These are phyloP conservation scores for Candolleomyces aberdarensis DNA, from an alignment of 768 basidiomycete genomes.

Conservation along the genomic window DNA sequence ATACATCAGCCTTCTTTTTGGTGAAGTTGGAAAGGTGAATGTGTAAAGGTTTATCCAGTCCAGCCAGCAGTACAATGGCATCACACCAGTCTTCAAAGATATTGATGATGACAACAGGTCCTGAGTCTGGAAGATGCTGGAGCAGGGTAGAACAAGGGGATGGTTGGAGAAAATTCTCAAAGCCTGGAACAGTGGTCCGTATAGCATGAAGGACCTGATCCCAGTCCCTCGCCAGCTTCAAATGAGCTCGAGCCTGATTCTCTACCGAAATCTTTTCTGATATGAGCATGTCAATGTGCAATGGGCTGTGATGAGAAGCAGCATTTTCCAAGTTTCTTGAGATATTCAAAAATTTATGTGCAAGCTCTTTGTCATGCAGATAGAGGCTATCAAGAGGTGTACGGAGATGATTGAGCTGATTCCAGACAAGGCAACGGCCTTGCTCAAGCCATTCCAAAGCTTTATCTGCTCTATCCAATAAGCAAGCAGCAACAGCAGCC, in stretches of 20 bases:
- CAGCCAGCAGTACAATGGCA: conserved; percentile 15
- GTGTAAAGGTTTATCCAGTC: conserved; percentile 7
- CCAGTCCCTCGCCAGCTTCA: conserved; percentile 17
- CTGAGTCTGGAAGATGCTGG: conserved; percentile 10
- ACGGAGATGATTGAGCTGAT: conserved; percentile 12
- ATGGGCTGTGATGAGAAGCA: neutral
- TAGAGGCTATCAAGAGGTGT: conserved; percentile 12
- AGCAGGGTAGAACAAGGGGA: conserved; percentile 3
- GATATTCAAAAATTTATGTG: conserved; percentile 9
- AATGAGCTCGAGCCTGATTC: conserved; percentile 11
- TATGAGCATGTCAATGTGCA: neutral
- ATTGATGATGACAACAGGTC: conserved; percentile 20
- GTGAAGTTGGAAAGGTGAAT: conserved; percentile 8
- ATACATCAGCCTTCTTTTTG: neutral
- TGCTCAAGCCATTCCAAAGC: conserved; percentile 33
- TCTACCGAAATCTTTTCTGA: conserved; percentile 11
- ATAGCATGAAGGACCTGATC: conserved; percentile 10
- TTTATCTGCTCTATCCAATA: conserved; percentile 13
- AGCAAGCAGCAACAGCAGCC: conserved; percentile 25
- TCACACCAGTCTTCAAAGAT: conserved; percentile 16
- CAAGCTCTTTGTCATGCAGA: conserved; percentile 6
- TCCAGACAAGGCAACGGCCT: conserved; percentile 17
- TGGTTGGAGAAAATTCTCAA: conserved; percentile 19
- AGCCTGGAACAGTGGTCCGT: conserved; percentile 9
- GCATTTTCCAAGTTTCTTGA: conserved; percentile 12